Evolutionary conservation across 2,329 filamentous ascomycete species (phyloP), one percentile per base, ranked within the genome.

Genomic region (Fusarium pseudoanthophilum): DNA sequence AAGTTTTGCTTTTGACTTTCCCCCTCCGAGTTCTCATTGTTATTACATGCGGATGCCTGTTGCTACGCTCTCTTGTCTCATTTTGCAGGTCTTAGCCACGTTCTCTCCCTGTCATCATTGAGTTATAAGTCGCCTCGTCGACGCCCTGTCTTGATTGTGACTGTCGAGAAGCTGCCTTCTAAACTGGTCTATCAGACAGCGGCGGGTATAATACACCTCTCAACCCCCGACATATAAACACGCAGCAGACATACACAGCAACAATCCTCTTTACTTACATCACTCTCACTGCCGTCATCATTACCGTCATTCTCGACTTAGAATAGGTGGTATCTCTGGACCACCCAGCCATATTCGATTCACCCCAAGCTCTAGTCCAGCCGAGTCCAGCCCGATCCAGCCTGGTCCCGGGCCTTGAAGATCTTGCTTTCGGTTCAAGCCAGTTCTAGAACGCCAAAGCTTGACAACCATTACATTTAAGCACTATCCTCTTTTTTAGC

Each of bases 371-470:
- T 72, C 53, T 60, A 65, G 64, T 53, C 64, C 64, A 69, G 69
- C 48, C 69, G 59, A 64, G 69, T 62, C 69, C 69, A 74, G 71
- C 67, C 71, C 67, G 57, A 74, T 74, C 53, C 67, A 74, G 71
- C 60, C 69, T 74, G 53, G 71, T 67, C 64, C 64, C 69, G 52
- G 63, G 65, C 64, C 48, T 67, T 57, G 60, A 62, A 61, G 58
- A 74, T 74, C 67, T 70, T 71, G 55, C 58, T 65, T 67, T 66
- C 45, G 55, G 67, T 58, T 64, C 62, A 68, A 48, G 53, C 61
- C 58, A 74, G 71, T 74, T 74, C 67, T 74, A 74, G 71, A 74
- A 74, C 71, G 60, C 71, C 71, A 67, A 60, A 57, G 65, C 56
- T 63, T 62, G 40, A 63, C 68, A 69, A 60, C 66, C 71, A 73